These are phyloP conservation scores for Hyaloscypha bicolor DNA, from an alignment of 495 filamentous ascomycete genomes.

Conservation along the genomic window DNA sequence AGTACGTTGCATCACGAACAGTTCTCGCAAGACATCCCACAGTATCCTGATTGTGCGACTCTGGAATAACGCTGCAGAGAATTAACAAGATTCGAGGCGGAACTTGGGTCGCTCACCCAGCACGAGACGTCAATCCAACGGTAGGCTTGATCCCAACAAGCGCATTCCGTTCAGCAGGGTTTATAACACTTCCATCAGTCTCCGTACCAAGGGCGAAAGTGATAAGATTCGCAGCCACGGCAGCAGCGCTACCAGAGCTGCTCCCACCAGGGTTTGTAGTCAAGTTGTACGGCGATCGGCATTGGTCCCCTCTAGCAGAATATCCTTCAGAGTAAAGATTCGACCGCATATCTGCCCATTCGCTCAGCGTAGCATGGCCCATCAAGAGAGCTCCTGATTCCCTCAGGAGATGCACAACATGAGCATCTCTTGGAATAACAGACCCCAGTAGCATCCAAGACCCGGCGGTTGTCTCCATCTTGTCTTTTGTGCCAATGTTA, in stretches of 20 bases:
- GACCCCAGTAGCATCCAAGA: conserved; percentile 59
- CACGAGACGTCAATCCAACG: conserved; percentile 63
- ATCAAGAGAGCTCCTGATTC: conserved; percentile 68
- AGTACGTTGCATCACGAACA: conserved; percentile 66
- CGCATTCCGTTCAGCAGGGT: conserved; percentile 67
- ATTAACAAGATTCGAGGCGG: not conserved
- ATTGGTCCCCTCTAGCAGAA: conserved; percentile 65
- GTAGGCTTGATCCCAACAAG: conserved; percentile 71
- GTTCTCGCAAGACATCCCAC: conserved; percentile 68
- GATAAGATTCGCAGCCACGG: conserved; percentile 63
- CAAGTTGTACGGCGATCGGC: conserved; percentile 67
- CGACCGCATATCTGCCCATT: conserved; percentile 76
- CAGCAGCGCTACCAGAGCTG: conserved; percentile 63
- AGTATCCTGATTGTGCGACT: conserved; percentile 65
- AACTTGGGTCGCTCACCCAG: conserved; percentile 36
- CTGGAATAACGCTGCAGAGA: conserved; percentile 59
- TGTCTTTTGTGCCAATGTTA: conserved; percentile 71
- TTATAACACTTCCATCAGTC: conserved; percentile 75
- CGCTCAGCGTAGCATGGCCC: conserved; percentile 69
- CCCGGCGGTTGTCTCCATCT: conserved; percentile 64
- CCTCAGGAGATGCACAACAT: conserved; percentile 61
- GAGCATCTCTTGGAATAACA: conserved; percentile 65
- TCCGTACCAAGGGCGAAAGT: conserved; percentile 71
- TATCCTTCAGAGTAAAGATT: conserved; percentile 74
- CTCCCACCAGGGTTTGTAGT: conserved; percentile 69